phyloP scores from a whole-genome alignment of 2,329 filamentous ascomycete species.

The Nemania serpens region DNA sequence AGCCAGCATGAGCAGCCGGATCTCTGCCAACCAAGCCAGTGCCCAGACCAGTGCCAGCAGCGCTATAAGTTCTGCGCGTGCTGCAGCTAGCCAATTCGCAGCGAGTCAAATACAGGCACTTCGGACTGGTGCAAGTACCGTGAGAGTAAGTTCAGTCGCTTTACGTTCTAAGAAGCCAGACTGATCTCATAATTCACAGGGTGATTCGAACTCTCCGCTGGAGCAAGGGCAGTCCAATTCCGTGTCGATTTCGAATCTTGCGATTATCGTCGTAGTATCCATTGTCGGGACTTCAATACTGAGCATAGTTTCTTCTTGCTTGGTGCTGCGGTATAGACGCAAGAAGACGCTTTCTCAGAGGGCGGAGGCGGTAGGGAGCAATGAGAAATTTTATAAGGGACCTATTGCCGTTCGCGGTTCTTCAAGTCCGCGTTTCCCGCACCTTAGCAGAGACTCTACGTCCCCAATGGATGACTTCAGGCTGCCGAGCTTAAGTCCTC shows the following conservation, averaged over 20 bases:
- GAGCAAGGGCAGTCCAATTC: slow-evolving; percentile 35
- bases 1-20: slow-evolving; percentile 40
- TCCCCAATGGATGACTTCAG: slow-evolving; percentile 38
- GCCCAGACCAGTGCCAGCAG: slow-evolving; percentile 38
- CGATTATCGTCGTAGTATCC: slow-evolving; percentile 38
- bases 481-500: slow-evolving; percentile 36
- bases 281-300: slow-evolving; percentile 39
- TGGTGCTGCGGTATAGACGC: slow-evolving; percentile 37
- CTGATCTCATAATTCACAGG: slow-evolving; percentile 25
- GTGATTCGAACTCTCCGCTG: slow-evolving; percentile 31
- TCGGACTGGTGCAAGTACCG: slow-evolving; percentile 28
- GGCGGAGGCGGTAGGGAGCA: slow-evolving; percentile 9
- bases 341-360: slow-evolving; percentile 30
- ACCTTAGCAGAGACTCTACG: slow-evolving; percentile 31
- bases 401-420: slow-evolving; percentile 36
- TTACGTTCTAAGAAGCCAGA: neutral
- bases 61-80: slow-evolving; percentile 56
- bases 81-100: slow-evolving; percentile 53
- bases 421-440: slow-evolving; percentile 35
- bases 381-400: slow-evolving; percentile 29
- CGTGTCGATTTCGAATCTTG: slow-evolving; percentile 37
- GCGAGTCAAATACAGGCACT: slow-evolving; percentile 38
- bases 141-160: slow-evolving; percentile 26
- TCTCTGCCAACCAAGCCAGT: slow-evolving; percentile 35
- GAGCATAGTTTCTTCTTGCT: slow-evolving; percentile 29